These are phyloP conservation scores for Lepidium sativum DNA, from an alignment of 345 rosid species.

Conservation along the genomic window DNA sequence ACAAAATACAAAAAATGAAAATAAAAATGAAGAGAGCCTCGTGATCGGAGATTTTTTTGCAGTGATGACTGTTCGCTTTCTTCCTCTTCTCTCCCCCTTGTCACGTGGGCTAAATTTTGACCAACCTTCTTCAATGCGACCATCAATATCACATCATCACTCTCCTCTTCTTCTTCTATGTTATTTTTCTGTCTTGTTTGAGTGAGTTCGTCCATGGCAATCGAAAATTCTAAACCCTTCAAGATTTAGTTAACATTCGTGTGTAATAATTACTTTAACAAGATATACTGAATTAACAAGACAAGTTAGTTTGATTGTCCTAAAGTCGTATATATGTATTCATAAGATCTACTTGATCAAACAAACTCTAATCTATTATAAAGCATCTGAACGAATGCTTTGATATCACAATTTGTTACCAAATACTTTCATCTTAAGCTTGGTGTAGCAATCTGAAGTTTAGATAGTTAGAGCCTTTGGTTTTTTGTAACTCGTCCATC, in stretches of 20 bases:
- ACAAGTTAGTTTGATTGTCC: slow-evolving; percentile 7
- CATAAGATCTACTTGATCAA: background rate
- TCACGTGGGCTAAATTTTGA: slow-evolving; percentile 35
- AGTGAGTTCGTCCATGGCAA: background rate
- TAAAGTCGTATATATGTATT: slow-evolving; percentile 10
- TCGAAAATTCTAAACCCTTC: background rate
- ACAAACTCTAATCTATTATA: background rate
- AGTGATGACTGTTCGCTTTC: slow-evolving; percentile 27
- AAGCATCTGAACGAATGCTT: too few relatives aligned
- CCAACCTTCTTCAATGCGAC: slow-evolving; percentile 21
- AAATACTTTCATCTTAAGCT: too few relatives aligned
- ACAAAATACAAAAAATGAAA: background rate
- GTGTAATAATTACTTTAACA: slow-evolving; percentile 16
- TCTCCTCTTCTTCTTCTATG: background rate
- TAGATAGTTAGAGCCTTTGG: too few relatives aligned
- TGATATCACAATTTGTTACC: background rate
- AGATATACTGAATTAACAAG: slow-evolving; percentile 5
- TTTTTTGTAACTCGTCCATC: too few relatives aligned
- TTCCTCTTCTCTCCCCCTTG: slow-evolving; percentile 24
- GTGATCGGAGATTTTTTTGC: slow-evolving; percentile 35
- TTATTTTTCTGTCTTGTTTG: background rate
- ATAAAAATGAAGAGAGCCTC: slow-evolving; percentile 18
- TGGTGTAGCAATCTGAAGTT: too few relatives aligned
- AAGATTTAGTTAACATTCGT: slow-evolving; percentile 22
- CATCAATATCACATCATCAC: slow-evolving; percentile 23